These are phyloP conservation scores for Ophiostoma ulmi DNA, from an alignment of 2,329 filamentous ascomycete species.

Conservation along the genomic window DNA sequence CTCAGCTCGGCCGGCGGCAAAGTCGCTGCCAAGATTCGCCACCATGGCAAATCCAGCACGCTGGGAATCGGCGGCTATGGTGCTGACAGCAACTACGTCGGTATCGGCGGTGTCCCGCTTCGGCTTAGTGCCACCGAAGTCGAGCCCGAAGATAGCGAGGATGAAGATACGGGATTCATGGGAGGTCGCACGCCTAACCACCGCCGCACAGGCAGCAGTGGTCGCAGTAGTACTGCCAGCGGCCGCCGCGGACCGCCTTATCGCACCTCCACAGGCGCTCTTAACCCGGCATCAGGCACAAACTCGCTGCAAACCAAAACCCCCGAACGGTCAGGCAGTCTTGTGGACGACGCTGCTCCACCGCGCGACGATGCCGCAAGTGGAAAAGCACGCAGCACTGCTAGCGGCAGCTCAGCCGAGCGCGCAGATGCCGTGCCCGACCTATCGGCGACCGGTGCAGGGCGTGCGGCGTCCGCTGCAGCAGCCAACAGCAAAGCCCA, in stretches of 20 bases:
- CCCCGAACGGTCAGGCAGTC: conserved; percentile 50
- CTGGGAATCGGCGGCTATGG: conserved; percentile 73
- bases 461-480: conserved; percentile 36
- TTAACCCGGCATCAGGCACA: conserved; percentile 35
- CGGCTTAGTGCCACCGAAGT: conserved; percentile 93
- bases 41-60: conserved; percentile 65
- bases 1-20: conserved; percentile 54
- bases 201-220: conserved; percentile 68
- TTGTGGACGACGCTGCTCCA: conserved; percentile 39
- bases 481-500: conserved; percentile 56
- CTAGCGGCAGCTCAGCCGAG: conserved; percentile 55
- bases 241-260: conserved; percentile 47
- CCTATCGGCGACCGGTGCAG: conserved; percentile 32
- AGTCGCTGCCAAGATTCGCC: conserved; percentile 80
- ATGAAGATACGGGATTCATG: conserved; percentile 50
- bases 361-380: conserved; percentile 43
- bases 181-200: conserved; percentile 46
- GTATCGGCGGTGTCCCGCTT: conserved; percentile 76
- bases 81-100: conserved; percentile 68
- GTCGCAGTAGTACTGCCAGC: conserved; percentile 61
- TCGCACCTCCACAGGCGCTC: conserved; percentile 45
- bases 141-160: conserved; percentile 78
- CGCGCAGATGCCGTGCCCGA: conserved; percentile 57
- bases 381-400: conserved; percentile 47
- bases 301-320: conserved; percentile 40